Evolutionary conservation across 768 basidiomycete genomes (phyloP).

Genomic region (Termitomyces sp.): DNA sequence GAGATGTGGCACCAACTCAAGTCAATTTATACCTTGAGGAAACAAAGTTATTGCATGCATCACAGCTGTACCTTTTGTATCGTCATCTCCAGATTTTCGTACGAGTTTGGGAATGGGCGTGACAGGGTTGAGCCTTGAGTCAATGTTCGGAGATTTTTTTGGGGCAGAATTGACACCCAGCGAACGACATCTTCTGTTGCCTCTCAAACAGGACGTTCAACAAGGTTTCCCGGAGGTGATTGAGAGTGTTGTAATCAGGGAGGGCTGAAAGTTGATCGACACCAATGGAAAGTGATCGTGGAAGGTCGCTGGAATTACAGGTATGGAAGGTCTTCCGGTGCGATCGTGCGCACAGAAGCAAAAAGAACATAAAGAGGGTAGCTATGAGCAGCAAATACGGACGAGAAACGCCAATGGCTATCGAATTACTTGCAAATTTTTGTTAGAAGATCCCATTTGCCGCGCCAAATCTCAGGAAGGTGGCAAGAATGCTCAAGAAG

Average conservation of each 20-base stretch:
- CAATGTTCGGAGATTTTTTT: conserved; percentile 22
- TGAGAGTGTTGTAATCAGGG: conserved; percentile 9
- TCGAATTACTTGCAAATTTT: conserved; percentile 13
- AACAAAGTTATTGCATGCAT: conserved; percentile 9
- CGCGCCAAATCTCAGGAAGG: conserved; percentile 7
- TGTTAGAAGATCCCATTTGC: conserved; percentile 12
- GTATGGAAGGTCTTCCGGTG: conserved; percentile 19
- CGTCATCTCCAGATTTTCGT: conserved; percentile 6
- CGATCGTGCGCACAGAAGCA: conserved; percentile 24
- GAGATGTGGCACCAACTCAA: not conserved
- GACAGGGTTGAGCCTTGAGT: conserved; percentile 19
- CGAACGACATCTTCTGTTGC: conserved; percentile 25
- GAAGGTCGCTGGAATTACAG: conserved; percentile 8
- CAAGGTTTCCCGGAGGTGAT: conserved; percentile 19
- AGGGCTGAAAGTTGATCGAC: conserved; percentile 4
- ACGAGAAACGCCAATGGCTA: conserved; percentile 5
- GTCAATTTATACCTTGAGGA: conserved; percentile 15
- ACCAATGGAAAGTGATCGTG: conserved; percentile 10
- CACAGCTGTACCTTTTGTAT: conserved; percentile 10
- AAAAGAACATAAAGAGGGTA: conserved; percentile 4
- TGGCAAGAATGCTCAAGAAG: conserved; percentile 13
- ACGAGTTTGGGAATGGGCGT: conserved; percentile 7
- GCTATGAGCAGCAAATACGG: conserved; percentile 1
- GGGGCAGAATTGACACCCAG: conserved; percentile 26
- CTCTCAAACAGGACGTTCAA: conserved; percentile 15